A percentile compares a stretch with the other conserved stretches of the same genome.
Evolutionary conservation across 768 basidiomycete genomes (phyloP).

Genomic region (Plicaturopsis crispa): DNA sequence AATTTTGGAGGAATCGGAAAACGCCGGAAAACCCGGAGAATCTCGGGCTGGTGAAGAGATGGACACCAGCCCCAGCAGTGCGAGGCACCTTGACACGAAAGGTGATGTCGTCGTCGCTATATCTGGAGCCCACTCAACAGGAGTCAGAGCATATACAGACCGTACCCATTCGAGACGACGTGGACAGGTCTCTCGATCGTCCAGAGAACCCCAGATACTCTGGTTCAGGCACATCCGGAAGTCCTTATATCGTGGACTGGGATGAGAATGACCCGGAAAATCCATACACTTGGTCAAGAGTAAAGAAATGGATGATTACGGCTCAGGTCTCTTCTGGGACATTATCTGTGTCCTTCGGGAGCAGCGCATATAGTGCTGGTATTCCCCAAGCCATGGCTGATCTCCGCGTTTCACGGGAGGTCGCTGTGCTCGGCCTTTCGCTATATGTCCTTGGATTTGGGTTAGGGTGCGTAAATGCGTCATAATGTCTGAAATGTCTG

Average conservation of each 20-base stretch:
- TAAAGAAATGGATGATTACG: slow-evolving; percentile 47
- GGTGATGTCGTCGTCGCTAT: no score
- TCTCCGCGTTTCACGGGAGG: slow-evolving; percentile 39
- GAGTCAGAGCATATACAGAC: no score
- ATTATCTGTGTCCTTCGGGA: slow-evolving; percentile 52
- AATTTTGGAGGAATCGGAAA: no score
- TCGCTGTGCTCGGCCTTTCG: slow-evolving; percentile 53
- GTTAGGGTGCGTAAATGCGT: slow-evolving; percentile 33
- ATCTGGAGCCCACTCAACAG: no score
- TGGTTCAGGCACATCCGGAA: slow-evolving; percentile 37
- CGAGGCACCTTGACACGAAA: no score
- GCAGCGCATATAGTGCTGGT: slow-evolving; percentile 50
- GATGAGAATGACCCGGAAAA: slow-evolving; percentile 40
- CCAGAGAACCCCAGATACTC: slow-evolving; percentile 26
- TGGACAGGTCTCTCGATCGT: no score
- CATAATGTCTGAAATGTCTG: background rate
- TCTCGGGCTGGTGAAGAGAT: no score
- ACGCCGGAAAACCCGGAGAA: no score
- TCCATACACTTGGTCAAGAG: slow-evolving; percentile 47
- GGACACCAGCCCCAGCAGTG: no score
- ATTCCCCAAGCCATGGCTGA: slow-evolving; percentile 34
- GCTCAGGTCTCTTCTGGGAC: slow-evolving; percentile 48
- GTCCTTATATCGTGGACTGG: slow-evolving; percentile 53
- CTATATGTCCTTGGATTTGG: slow-evolving; percentile 60
- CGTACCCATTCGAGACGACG: no score